Base-by-base conservation (phyloP, 2,329 filamentous ascomycete genomes). In the Diaporthe batatas region DNA sequence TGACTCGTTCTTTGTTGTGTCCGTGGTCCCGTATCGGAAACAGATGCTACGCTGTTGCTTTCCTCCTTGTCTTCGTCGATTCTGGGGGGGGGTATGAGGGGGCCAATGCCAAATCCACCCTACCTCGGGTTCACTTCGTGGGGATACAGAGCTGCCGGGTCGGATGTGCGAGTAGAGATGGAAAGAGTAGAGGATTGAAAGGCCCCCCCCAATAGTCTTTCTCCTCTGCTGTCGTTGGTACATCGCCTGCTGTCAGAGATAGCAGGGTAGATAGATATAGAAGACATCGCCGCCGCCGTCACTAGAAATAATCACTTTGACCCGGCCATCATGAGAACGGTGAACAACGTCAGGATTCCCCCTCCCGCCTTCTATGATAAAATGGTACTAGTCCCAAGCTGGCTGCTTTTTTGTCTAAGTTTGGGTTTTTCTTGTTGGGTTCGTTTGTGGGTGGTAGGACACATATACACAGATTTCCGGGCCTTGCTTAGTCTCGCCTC, bases 401-500 rank as follows among this genome's bases (percentile, higher is more conserved):
- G 25, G 68, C 55, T 70, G 34, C 23, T 51, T 57, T 71, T 71
- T 59, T 67, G 69, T 71, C 72, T 73, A 68, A 65, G 18, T 39
- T 65, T 59, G 47, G 39, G 39, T 62, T 39, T 59, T 68, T 32
- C 59, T 68, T 67, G n/a, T n/a, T n/a, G n/a, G n/a, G 21, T 49
- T 55, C 11, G 51, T 32, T 36, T 32, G 29, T 67, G 70, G 70
- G 70, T 74, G 14, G 47, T 72, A 72, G 65, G 14, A 42, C 71
- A 74, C 71, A 74, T 57, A 74, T 74, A 58, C 72, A 74, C 73
- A 74, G 65, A 70, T 59, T 47, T 51, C 44, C 64, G 68, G 68
- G 44, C 55, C 68, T 53, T 44, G 55, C 68, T 70, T 21, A 39
- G 67, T 51, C 21, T 51, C 18, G 54, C 67, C 55, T 58, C 21